Evolutionary conservation across 192 early-diverging fungal genomes (phyloP), one percentile per base, ranked within the genome.

Genomic region (Umbelopsis vinacea): DNA sequence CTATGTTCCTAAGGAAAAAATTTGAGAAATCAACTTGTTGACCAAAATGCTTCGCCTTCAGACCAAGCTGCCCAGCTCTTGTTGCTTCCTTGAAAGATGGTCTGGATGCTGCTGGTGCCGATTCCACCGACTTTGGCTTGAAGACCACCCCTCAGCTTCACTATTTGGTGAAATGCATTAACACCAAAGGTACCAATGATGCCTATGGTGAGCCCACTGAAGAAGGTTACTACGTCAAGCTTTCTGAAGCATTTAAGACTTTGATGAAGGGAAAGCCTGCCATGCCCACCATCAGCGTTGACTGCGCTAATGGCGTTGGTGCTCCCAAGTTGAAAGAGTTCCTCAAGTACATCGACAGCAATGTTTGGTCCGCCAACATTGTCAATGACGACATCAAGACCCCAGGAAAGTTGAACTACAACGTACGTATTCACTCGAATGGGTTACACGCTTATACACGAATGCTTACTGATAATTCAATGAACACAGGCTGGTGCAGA

Each of bases 91-190:
- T 98, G 54, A 88, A 86, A 63, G 93, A 94, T 79, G 97, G 95
- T 24, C 87, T 98, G 38, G 77, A 86, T 21, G 92, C 89, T 10
- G 63, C 94, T 71, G 88, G 82, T 37, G 93, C 88, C 17, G 75
- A 85, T 7, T 82, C 90, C 19, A 90, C 80, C 24, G 92, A 97
- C 79, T 94, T 88, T 71, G 96, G 96, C 29, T 74, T 99, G 40
- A 83, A 93, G 55, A 98, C 96, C 50, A 99, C 98, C 10, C 98
- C 98, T 70, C 96, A 98, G 79, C 87, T 99, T 70, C 98, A 99
- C 77, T 99, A 97, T 75, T 63, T 79, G 47, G 77, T 75, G 24
- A 68, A 53, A 45, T 63, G 74, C 43, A 21, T 75, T 14, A 63
- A 75, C 68, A 75, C 74, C 35, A 38, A 67, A 40, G 55, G 68